Conservation (phyloP, 2,329 filamentous ascomycete genomes). For the Trichoderma sp. region DNA sequence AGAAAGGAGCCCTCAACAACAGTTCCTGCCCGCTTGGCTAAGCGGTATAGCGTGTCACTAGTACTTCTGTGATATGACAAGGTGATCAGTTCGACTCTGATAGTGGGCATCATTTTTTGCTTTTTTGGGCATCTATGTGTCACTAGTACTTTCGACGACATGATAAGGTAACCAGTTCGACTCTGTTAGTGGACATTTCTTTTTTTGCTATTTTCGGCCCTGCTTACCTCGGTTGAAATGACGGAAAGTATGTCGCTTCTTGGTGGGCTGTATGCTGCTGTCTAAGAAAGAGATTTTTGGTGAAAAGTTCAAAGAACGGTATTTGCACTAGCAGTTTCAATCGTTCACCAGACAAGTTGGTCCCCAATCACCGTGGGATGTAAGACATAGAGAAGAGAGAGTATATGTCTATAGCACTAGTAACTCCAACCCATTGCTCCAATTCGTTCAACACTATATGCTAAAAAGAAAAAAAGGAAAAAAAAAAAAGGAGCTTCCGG, state of each 20-base stretch:
- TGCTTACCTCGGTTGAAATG: too few relatives aligned
- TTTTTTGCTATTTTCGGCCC: neutral
- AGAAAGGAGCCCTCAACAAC: neutral
- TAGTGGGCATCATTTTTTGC: too few relatives aligned
- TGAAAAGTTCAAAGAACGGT: too few relatives aligned
- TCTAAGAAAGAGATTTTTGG: too few relatives aligned
- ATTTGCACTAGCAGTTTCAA: neutral
- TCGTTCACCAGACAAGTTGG: neutral
- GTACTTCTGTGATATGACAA: too few relatives aligned
- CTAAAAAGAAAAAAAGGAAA: neutral
- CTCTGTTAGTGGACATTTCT: constrained; percentile 29
- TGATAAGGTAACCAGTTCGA: constrained; percentile 31
- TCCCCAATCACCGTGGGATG: neutral
- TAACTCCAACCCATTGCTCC: neutral
- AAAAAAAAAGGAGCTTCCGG: neutral
- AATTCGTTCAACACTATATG: neutral
- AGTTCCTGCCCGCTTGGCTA: constrained; percentile 28
- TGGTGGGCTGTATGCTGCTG: too few relatives aligned
- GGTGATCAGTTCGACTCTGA: too few relatives aligned
- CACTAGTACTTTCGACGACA: constrained; percentile 29
- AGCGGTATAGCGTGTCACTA: constrained; percentile 29
- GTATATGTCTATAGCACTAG: neutral
- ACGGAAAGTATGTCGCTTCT: too few relatives aligned
- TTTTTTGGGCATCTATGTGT: neutral
- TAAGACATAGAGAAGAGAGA: neutral